A percentile compares a stretch with the other conserved stretches of the same genome.
phyloP scores from a whole-genome alignment of 805 yeast genomes.

The Starmerella cellae region DNA sequence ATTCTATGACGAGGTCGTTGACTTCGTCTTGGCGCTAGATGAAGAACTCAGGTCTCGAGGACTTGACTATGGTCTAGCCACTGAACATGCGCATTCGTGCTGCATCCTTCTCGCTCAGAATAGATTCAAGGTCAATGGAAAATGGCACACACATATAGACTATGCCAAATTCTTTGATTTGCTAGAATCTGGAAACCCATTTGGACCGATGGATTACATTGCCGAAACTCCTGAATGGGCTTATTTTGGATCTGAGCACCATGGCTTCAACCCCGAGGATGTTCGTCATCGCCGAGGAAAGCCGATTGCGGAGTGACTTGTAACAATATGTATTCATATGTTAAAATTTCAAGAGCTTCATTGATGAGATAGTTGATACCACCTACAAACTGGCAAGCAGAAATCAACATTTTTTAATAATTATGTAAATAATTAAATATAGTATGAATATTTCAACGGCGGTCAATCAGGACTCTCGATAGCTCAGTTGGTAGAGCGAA shows the following conservation, averaged over 20 bases:
- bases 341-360: too few species aligned
- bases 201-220: slow-evolving; percentile 68
- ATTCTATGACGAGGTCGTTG: slow-evolving; percentile 77
- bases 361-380: too few species aligned
- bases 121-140: slow-evolving; percentile 53
- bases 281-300: slow-evolving; percentile 34
- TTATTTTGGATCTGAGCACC: slow-evolving; percentile 67
- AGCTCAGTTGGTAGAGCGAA: too few species aligned
- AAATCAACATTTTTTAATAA: too few species aligned
- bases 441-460: too few species aligned
- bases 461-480: too few species aligned
- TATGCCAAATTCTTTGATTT: slow-evolving; percentile 63
- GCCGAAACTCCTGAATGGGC: slow-evolving; percentile 86
- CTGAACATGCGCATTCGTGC: slow-evolving; percentile 92
- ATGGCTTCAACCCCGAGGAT: slow-evolving; percentile 85
- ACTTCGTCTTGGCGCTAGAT: slow-evolving; percentile 53
- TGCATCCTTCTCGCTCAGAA: slow-evolving; percentile 73
- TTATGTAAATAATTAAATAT: too few species aligned
- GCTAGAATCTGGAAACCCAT: slow-evolving; percentile 49
- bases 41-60: slow-evolving; percentile 53
- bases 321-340: too few species aligned
- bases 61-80: slow-evolving; percentile 67
- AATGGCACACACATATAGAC: slow-evolving; percentile 84
- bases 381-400: too few species aligned
- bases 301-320: slow-evolving; percentile 27